Conservation (phyloP, 129 eudicot species). For the Artemisia annua region DNA sequence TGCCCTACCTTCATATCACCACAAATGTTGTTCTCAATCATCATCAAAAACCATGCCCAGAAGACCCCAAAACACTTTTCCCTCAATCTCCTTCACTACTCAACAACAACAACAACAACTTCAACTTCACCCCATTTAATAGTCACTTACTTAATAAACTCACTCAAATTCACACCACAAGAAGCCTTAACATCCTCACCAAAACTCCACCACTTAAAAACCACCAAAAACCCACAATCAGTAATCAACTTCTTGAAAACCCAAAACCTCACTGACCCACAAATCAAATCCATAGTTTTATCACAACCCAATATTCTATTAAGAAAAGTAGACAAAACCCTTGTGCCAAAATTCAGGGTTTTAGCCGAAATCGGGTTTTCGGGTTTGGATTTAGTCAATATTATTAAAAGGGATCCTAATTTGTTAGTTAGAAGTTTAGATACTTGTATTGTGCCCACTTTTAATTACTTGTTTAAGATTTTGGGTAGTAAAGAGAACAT, state of each 20-base stretch:
- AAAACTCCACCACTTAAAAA: conserved; percentile 34
- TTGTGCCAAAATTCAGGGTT: conserved; percentile 36
- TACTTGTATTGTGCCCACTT: conserved; percentile 22
- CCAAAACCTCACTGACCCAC: conserved; percentile 23
- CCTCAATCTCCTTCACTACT: conserved; percentile 2
- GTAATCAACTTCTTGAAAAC: conserved; percentile 25
- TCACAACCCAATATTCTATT: conserved; percentile 28
- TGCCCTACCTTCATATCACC: no score
- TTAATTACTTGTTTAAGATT: conserved; percentile 23
- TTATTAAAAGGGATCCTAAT: conserved; percentile 15
- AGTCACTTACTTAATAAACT: conserved; percentile 21
- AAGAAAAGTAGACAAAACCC: conserved; percentile 35
- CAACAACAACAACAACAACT: conserved; percentile 10
- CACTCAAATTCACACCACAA: conserved; percentile 40
- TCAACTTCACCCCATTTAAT: conserved; percentile 25
- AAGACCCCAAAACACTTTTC: conserved; percentile 4
- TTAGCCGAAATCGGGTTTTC: conserved; percentile 36
- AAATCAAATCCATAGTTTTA: conserved; percentile 31
- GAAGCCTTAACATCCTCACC: conserved; percentile 30
- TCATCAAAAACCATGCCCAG: conserved; percentile 21
- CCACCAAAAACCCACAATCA: conserved; percentile 35
- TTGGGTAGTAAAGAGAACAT: conserved; percentile 30
- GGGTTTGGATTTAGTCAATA: conserved; percentile 22
- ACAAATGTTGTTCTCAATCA: not conserved
- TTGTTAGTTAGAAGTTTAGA: conserved; percentile 25